Conservation (phyloP, 768 basidiomycete genomes). For the Sporobolomyces pararoseus region DNA sequence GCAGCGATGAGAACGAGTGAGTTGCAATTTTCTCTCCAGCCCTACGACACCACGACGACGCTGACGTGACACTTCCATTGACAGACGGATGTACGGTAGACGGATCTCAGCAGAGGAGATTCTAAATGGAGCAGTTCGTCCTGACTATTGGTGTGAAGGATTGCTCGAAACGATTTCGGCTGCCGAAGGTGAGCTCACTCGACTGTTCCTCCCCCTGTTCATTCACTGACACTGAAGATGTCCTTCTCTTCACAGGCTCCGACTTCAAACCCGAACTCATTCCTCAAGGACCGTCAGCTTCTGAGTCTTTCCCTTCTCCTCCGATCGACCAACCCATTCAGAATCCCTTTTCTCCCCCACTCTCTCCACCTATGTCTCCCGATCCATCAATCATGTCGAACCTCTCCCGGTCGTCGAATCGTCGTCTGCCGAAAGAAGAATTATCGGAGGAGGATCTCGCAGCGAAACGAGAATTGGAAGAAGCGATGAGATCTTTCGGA, state of each 20-base stretch:
- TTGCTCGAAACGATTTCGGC: slow-evolving; percentile 29
- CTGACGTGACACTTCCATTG: background rate
- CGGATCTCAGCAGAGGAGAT: slow-evolving; percentile 29
- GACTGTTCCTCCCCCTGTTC: no score
- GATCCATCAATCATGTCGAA: slow-evolving; percentile 2
- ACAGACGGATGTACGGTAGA: slow-evolving; percentile 7
- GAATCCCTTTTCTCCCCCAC: background rate
- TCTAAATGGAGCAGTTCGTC: slow-evolving; percentile 17
- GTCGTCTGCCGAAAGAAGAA: slow-evolving; percentile 27
- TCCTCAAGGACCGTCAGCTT: slow-evolving; percentile 24
- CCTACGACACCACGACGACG: no score
- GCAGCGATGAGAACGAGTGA: slow-evolving; percentile 30
- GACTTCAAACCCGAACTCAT: slow-evolving; percentile 23
- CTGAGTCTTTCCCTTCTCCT: slow-evolving; percentile 17
- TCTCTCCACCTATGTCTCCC: background rate
- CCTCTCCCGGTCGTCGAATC: background rate
- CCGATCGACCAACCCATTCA: background rate
- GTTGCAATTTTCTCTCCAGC: background rate
- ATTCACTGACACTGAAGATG: background rate
- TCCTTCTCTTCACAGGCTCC: background rate
- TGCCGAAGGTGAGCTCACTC: slow-evolving; percentile 19
- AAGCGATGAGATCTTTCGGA: slow-evolving; percentile 29
- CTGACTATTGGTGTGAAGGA: slow-evolving; percentile 5
- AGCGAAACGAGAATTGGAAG: slow-evolving; percentile 38
- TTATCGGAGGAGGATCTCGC: slow-evolving; percentile 40